Conservation (phyloP, 176 grass and related monocot genomes). For the Carex littledalei region DNA sequence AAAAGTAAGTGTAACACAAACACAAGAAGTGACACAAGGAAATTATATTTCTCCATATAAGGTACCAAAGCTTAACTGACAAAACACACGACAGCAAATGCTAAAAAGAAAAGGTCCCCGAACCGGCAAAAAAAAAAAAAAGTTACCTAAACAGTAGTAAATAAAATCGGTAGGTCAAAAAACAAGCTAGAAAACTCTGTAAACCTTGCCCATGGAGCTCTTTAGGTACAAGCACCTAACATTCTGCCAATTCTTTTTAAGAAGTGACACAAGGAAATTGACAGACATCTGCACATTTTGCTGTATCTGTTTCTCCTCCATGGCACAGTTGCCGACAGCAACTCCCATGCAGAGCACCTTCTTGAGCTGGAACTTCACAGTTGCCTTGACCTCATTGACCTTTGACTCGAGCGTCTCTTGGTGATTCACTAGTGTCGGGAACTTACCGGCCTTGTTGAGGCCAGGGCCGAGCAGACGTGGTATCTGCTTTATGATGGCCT, state of each 20-base stretch:
- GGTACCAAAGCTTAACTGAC: neutral
- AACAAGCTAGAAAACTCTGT: constrained; percentile 42
- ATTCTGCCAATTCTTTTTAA: constrained; percentile 95
- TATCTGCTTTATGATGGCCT: constrained; percentile 91
- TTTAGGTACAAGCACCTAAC: constrained; percentile 86
- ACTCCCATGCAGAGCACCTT: constrained; percentile 97
- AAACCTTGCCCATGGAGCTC: constrained; percentile 69
- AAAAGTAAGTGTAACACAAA: neutral
- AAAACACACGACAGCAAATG: neutral
- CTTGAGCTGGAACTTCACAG: constrained; percentile 80
- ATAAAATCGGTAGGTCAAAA: neutral
- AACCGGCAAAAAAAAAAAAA: neutral
- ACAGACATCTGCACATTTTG: constrained; percentile 76
- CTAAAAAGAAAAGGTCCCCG: neutral
- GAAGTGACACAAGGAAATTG: constrained; percentile 75
- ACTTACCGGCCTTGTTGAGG: constrained; percentile 94
- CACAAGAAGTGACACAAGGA: neutral
- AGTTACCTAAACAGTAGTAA: neutral
- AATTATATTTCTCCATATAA: neutral
- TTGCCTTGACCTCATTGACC: constrained; percentile 84
- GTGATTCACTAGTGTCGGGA: constrained; percentile 65
- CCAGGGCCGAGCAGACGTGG: constrained; percentile 86
- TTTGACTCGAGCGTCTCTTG: constrained; percentile 67
- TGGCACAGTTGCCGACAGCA: constrained; percentile 64
- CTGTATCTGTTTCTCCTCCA: constrained; percentile 91